Percentiles rank a stretch among this genome's conserved stretches.
Conservation (phyloP, 73 alveolate genomes). For the Paramecium biaurelia region DNA sequence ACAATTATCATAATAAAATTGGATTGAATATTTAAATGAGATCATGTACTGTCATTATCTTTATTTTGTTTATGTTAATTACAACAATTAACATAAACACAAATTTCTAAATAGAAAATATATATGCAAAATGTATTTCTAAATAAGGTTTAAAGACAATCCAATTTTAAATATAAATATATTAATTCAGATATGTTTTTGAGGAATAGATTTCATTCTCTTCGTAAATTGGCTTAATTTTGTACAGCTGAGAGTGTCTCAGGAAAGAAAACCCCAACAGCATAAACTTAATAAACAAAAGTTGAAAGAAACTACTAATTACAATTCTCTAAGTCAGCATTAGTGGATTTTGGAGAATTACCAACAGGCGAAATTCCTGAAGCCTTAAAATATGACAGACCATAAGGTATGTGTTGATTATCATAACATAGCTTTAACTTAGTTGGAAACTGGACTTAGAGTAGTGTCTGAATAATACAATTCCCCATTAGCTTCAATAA, state of each 20-base stretch:
- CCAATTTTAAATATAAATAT: conserved; percentile 28
- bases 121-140: not conserved
- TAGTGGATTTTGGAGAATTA: conserved; percentile 82
- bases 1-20: not conserved
- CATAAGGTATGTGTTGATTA: conserved; percentile 67
- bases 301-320: conserved; percentile 15
- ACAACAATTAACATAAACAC: not conserved
- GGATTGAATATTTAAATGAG: not conserved
- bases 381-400: conserved; percentile 84
- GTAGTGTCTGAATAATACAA: not conserved
- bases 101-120: not conserved
- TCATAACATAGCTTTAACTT: conserved; percentile 29
- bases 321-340: conserved; percentile 78
- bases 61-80: not conserved
- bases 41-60: not conserved
- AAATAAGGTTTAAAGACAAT: not conserved
- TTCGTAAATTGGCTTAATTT: conserved; percentile 26
- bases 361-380: conserved; percentile 86
- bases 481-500: conserved; percentile 58
- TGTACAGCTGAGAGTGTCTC: conserved; percentile 30
- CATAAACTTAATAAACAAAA: not conserved
- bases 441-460: conserved; percentile 52
- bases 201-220: conserved; percentile 37
- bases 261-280: conserved; percentile 16
- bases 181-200: conserved; percentile 53